Evolutionary conservation across 371 early-diverging fungal genomes (phyloP), one percentile per base, ranked within the genome.

Genomic region (Saksenaea oblongispora): DNA sequence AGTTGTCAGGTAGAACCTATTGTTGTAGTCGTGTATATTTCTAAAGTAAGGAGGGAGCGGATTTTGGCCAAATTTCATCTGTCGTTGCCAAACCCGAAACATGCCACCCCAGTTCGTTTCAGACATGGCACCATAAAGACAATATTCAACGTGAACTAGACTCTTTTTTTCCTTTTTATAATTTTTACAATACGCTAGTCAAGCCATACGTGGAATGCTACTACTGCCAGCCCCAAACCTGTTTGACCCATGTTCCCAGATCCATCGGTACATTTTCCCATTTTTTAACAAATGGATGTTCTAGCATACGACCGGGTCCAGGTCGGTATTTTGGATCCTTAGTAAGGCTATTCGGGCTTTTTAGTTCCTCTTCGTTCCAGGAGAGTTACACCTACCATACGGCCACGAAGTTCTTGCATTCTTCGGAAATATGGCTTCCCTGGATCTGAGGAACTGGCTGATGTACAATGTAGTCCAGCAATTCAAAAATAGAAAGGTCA

Each of bases 391-490:
- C 71, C 59, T 81, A 86, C 89, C 94, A 94, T 42, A 76, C 73
- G 36, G 75, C 79, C 34, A 94, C 84, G 73, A 95, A 95, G 61
- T 84, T 85, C 39, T 90, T 87, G 59, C 93, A 89, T 61, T 91
- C 93, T 8, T 62, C 59, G 3, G 84, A 76, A 10, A 71, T 71
- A 34, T 83, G 79, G 11, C 70, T 67, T 26, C 87, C 85, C 34
- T 89, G 84, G 58, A 96, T 78, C 41, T 80, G 81, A 26, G 97
- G 97, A 24, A 91, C 87, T 2, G 93, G 93, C 65, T 93, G 92
- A 44, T 89, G 87, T 5, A 93, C 93, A 58, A 98, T 95, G 72
- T 89, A 91, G 61, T 93, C 89, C 60, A 97, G 70, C 27, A 98
- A 78, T 69, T 97, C 98, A 70, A 98, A 91, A 14, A 93, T 88